Conservation (phyloP, 306 rosid genomes). For the Cajanus cajan region DNA sequence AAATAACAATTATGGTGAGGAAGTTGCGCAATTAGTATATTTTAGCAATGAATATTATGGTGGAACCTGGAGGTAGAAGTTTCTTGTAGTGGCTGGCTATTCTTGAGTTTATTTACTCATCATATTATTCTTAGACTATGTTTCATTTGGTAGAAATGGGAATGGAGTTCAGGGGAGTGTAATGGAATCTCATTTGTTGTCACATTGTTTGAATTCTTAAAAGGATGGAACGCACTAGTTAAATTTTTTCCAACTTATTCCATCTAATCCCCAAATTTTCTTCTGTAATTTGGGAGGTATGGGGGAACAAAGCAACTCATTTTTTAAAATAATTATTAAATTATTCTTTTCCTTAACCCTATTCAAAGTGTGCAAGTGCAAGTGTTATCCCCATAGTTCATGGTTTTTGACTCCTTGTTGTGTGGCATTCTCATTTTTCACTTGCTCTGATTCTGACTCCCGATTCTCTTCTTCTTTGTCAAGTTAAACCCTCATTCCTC, state of each 20-base stretch:
- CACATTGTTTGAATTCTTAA: background rate
- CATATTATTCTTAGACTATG: background rate
- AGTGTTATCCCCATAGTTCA: too few species aligned
- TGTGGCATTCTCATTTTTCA: background rate
- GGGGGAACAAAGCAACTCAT: background rate
- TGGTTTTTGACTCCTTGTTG: background rate
- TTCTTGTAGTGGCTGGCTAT: background rate
- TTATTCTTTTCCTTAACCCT: background rate
- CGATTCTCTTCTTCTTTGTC: background rate
- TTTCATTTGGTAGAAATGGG: background rate
- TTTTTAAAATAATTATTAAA: background rate
- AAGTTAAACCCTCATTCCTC: too few species aligned
- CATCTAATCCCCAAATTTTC: background rate
- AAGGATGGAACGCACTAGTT: background rate
- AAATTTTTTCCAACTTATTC: background rate
- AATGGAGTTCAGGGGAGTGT: too few species aligned
- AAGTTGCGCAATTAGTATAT: background rate
- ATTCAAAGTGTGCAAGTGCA: background rate
- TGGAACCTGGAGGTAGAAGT: background rate
- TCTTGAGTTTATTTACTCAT: background rate
- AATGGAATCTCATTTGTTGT: background rate
- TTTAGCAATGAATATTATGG: background rate
- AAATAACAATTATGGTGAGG: background rate
- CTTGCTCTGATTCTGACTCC: background rate
- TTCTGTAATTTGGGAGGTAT: background rate